Evolutionary conservation across 257 asterid genomes (phyloP), one percentile per base, ranked within the genome.

Genomic region (Anisodus tanguticus): DNA sequence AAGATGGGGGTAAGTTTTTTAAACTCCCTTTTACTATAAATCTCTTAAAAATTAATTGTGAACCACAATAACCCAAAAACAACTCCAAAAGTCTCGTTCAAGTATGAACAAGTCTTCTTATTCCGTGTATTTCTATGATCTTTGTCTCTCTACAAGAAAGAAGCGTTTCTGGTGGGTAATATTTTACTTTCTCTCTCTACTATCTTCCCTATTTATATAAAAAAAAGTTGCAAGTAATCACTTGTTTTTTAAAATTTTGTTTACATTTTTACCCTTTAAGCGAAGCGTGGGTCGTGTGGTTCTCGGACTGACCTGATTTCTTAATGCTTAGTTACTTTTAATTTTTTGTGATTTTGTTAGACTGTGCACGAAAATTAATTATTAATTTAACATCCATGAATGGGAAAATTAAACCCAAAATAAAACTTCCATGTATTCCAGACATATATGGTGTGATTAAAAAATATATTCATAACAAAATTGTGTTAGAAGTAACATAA

Each of bases 141-240:
- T 66, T 57, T 83, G 54, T 77, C 84, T 68, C 86, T 79, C 86
- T 71, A 79, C n/a, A 54, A 80, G 77, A 87, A 31, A 31, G 35
- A n/a, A 4, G 9, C 41, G 58, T 2, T 64, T 64, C 43, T 37
- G 63, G 45, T 76, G 81, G 60, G 39, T 57, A 51, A 31, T 31
- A 3, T 43, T 13, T 51, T 11, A 49, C 7, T 74, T 49, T 74
- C 81, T 53, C 17, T 1, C 69, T 72, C 57, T 26, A 78, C 68
- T 57, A 9, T 8, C 64, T 67, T 84, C 43, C 55, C 71, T 86
- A 86, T 88, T 85, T 88, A 88, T 88, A 86, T 78, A n/a, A 13
- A 4, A 45, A 26, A 47, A 31, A 63, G 71, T 15, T 54, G 12
- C 45, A 76, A 37, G 70, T 22, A 41, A 70, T 43, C 35, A 12